Base-by-base conservation (phyloP, 2,329 filamentous ascomycete genomes). In the Aspergillaceae sp. region DNA sequence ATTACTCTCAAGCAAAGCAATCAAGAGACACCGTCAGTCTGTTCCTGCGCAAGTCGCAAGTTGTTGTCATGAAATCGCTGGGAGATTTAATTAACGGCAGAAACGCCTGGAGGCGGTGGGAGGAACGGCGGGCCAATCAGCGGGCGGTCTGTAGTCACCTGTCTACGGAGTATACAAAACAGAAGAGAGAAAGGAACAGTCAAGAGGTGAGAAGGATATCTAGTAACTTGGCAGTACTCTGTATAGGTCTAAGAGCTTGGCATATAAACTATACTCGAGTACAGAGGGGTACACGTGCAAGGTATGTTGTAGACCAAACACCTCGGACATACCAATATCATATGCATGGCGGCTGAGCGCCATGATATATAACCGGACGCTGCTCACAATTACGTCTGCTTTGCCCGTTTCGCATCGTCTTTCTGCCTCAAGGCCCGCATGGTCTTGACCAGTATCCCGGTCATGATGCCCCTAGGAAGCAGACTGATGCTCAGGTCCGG, bases 361-460 rank as follows among this genome's bases (percentile, higher is more conserved):
- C 26, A 5, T 28, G 9, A 19, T 36, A 36, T 19, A 36, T 19
- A 19, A 19, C 8, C n/a, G 34, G n/a, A 36, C 19, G 19, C 19
- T 36, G 34, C 34, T 5, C 19, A 11, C 5, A 10, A 40, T 28
- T 43, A 47, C 11, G 10, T 32, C 41, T 43, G 35, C 36, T 47
- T 47, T 5, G 40, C 40, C 41, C 30, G 34, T 28, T 41, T 47
- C 36, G 29, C 41, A 34, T 43, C 42, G 10, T 10, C 29, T 4
- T 41, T 27, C 11, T 28, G 30, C 29, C 34, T 37, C 46, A 48
- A 7, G 9, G 10, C 26, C 10, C 10, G n/a, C 29, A 48, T 37
- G 29, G 10, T 42, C 4, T 37, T 27, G 0, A 27, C 37, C 8
- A 44, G 26, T n/a, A 42, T 11, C 3, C 4, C 11, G 10, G 41